A percentile compares a stretch with the other conserved stretches of the same genome.
Evolutionary conservation across 352 stramenopile genomes (phyloP).

Genomic region (Globisporangium nagaii): DNA sequence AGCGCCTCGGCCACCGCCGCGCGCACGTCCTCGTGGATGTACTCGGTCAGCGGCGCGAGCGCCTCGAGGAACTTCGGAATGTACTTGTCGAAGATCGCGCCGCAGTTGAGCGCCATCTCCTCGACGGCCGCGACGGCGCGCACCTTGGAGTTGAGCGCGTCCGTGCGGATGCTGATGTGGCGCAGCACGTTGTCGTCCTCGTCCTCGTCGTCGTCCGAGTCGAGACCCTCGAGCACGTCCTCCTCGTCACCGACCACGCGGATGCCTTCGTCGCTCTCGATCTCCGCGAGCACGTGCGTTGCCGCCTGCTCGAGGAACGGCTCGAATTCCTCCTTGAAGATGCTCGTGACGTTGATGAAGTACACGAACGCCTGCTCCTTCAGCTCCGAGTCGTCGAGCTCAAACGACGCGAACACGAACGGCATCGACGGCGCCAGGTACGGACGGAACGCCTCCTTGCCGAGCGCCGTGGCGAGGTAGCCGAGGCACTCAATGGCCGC

Average conservation of each 20-base stretch:
- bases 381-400: conserved; percentile 93
- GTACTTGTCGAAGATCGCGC: conserved; percentile 71
- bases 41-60: conserved; percentile 74
- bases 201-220: conserved; percentile 77
- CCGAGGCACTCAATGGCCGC: conserved; percentile 97
- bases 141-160: conserved; percentile 82
- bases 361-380: conserved; percentile 98
- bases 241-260: conserved; percentile 68
- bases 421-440: conserved; percentile 94
- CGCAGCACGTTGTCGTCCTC: conserved; percentile 60
- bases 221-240: conserved; percentile 60
- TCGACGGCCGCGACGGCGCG: conserved; percentile 78
- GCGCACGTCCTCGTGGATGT: conserved; percentile 86
- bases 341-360: conserved; percentile 97
- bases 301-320: conserved; percentile 87
- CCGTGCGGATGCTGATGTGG: conserved; percentile 85
- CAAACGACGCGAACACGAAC: conserved; percentile 92
- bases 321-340: conserved; percentile 97
- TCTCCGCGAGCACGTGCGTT: conserved; percentile 58
- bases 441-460: conserved; percentile 92
- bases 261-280: conserved; percentile 77
- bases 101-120: conserved; percentile 80
- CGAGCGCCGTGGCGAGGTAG: conserved; percentile 96
- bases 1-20: conserved; percentile 73
- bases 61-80: conserved; percentile 80